Evolutionary conservation across 352 stramenopile species (phyloP), one percentile per base, ranked within the genome.

Genomic region (Phytopythium mirpurense): DNA sequence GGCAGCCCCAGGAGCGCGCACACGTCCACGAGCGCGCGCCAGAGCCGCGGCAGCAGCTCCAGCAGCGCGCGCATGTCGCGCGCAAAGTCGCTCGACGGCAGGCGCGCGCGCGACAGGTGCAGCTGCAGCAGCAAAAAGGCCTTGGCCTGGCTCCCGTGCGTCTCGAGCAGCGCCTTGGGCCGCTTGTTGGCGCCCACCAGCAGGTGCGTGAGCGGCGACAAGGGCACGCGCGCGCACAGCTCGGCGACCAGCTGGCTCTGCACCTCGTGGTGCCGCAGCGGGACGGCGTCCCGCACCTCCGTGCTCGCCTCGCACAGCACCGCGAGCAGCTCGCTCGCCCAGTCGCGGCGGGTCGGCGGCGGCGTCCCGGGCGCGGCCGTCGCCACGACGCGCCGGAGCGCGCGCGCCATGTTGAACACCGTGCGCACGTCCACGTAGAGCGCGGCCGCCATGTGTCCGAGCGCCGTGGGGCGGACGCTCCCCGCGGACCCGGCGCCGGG

Each of bases 181-280:
- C 79, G 80, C 57, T 88, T 88, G 1, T 65, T 57, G 34, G 62
- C 35, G 14, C 57, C 61, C 19, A 52, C 23, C 29, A 82, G 88
- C 45, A 91, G 57, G 51, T 80, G 44, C 27, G 73, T 81, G 41
- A 89, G 49, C 0, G 80, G 80, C 9, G 80, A 88, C 29, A 72
- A 84, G 35, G 61, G 67, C 23, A 91, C 80, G 31, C 80, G 75
- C 0, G 60, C 64, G 47, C 75, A 86, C 21, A 88, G 45, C 36
- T 88, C 74, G 0, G 45, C 26, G 21, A 86, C 65, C 1, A 91
- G 51, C 18, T 79, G 67, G 47, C 75, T 89, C 61, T 95, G 74
- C 59, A 99, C 88, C 72, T 99, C 98, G 61, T 99, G 98, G 68
- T 99, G 97, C 5, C 98, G 89, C 36, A 99, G 80, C 24, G 97